These are phyloP conservation scores for Stromatinia cepivora DNA, from an alignment of 2,329 filamentous ascomycete genomes.

Conservation along the genomic window DNA sequence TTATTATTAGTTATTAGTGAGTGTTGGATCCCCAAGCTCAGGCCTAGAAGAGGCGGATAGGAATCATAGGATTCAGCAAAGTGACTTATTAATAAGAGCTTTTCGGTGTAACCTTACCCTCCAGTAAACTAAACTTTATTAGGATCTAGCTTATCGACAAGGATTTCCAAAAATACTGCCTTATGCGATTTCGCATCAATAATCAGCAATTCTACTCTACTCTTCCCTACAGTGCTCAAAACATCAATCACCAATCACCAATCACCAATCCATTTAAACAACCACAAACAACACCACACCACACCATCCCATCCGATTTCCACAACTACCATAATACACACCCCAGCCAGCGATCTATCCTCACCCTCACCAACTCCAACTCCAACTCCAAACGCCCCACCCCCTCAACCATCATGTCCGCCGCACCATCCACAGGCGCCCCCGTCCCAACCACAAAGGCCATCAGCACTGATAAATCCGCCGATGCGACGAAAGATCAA, in stretches of 20 bases:
- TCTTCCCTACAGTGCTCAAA: not conserved
- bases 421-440: constrained; percentile 37
- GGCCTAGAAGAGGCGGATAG: too few species aligned
- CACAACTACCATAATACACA: not conserved
- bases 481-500: constrained; percentile 44
- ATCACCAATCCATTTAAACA: not conserved
- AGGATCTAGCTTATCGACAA: not conserved
- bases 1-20: not conserved
- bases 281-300: not conserved
- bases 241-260: not conserved
- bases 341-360: not conserved
- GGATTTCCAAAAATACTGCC: constrained; percentile 2
- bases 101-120: not conserved
- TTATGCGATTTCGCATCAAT: not conserved
- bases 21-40: not conserved
- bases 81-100: not conserved
- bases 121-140: not conserved
- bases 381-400: constrained; percentile 7
- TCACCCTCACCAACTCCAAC: not conserved
- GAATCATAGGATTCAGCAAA: too few species aligned
- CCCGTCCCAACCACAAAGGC: constrained; percentile 32
- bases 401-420: constrained; percentile 35
- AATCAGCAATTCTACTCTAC: not conserved
- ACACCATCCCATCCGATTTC: not conserved
- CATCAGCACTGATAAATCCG: constrained; percentile 32